Evolutionary conservation across 345 rosid species (phyloP).

Genomic region (Ceriops zippeliana): DNA sequence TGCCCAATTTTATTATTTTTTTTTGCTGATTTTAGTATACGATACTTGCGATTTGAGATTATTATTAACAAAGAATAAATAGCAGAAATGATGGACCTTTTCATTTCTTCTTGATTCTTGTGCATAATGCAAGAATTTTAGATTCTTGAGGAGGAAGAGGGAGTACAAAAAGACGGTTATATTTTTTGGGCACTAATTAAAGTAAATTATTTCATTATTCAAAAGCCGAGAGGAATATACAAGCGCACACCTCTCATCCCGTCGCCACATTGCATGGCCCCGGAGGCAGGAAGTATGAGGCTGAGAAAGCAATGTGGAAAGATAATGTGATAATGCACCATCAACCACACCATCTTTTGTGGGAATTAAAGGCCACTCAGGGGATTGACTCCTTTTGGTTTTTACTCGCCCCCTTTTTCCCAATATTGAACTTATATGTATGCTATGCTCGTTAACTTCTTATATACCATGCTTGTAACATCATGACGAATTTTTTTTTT

Average conservation of each 20-base stretch:
- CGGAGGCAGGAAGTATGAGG: slow-evolving; percentile 41
- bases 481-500: too few relatives aligned
- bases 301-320: slow-evolving; percentile 40
- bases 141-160: too few relatives aligned
- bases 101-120: too few relatives aligned
- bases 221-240: neutral
- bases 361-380: slow-evolving; percentile 22
- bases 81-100: too few relatives aligned
- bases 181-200: too few relatives aligned
- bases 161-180: too few relatives aligned
- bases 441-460: neutral
- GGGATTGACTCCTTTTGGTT: neutral
- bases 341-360: slow-evolving; percentile 44
- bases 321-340: slow-evolving; percentile 71
- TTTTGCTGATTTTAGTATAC: too few relatives aligned
- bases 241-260: neutral
- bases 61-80: too few relatives aligned
- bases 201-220: neutral
- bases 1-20: too few relatives aligned
- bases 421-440: neutral
- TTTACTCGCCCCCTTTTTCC: neutral
- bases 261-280: neutral
- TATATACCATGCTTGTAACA: too few relatives aligned
- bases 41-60: too few relatives aligned
- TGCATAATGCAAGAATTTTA: too few relatives aligned